Evolutionary conservation across 805 yeast species (phyloP).

Genomic region (Spathaspora hagerdaliae): DNA sequence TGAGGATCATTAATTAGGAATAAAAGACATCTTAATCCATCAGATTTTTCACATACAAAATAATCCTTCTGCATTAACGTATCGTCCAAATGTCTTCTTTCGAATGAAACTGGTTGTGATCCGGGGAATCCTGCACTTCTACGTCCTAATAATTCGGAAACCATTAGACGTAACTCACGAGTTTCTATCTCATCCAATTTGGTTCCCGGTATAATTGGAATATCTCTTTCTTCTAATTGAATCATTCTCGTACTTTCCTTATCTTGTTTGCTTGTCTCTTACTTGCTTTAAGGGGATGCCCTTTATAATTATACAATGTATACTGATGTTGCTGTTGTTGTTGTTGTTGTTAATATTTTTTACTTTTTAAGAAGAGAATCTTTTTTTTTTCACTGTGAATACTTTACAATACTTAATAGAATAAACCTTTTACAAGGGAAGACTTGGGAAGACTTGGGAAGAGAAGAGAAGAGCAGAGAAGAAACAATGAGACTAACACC

Average conservation of each 20-base stretch:
- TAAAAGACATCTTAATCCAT: conserved; percentile 84
- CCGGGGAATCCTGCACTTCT: conserved; percentile 73
- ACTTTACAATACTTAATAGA: too few relatives aligned
- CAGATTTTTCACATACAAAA: conserved; percentile 93
- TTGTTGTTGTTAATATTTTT: too few relatives aligned
- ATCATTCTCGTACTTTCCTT: too few relatives aligned
- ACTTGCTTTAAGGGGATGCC: too few relatives aligned
- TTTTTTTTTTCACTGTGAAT: too few relatives aligned
- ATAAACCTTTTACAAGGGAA: too few relatives aligned
- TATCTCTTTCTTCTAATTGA: conserved; percentile 44
- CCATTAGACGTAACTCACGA: conserved; percentile 61
- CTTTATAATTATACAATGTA: too few relatives aligned
- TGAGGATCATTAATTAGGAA: conserved; percentile 62
- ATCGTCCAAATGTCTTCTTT: conserved; percentile 63
- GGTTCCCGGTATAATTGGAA: conserved; percentile 86
- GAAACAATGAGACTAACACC: conserved; percentile 33
- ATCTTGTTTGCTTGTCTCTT: too few relatives aligned
- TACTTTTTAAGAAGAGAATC: too few relatives aligned
- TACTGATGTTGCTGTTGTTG: too few relatives aligned
- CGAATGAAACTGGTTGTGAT: conserved; percentile 92
- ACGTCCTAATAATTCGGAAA: conserved; percentile 58
- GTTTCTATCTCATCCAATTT: conserved; percentile 70
- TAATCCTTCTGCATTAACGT: conserved; percentile 70
- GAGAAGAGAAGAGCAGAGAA: too few relatives aligned
- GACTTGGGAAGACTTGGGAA: too few relatives aligned